Conservation (phyloP, 352 stramenopile species). For the Aphanomyces astaci region DNA sequence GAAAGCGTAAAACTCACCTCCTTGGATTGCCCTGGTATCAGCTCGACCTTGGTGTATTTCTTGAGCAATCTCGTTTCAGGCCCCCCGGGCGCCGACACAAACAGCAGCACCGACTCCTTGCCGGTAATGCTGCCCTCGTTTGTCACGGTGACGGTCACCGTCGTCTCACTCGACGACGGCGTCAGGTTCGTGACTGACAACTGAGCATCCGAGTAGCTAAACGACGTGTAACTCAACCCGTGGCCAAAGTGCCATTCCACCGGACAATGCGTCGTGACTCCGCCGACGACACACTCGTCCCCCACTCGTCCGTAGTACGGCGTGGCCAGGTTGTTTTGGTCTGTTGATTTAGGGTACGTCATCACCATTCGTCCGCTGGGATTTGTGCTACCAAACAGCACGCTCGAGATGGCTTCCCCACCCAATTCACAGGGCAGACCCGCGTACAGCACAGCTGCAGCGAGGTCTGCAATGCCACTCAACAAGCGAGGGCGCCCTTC, state of each 20-base stretch:
- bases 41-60: conserved; percentile 63
- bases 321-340: neutral
- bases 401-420: conserved; percentile 54
- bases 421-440: conserved; percentile 70
- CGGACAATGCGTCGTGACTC: conserved; percentile 10
- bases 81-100: conserved; percentile 60
- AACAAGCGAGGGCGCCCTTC: conserved; percentile 57
- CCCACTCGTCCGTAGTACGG: neutral
- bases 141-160: conserved; percentile 22
- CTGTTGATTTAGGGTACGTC: conserved; percentile 46
- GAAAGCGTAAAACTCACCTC: conserved; percentile 33
- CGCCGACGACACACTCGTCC: neutral
- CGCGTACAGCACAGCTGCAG: conserved; percentile 52
- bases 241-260: conserved; percentile 59
- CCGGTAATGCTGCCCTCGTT: conserved; percentile 51
- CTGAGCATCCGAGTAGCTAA: conserved; percentile 40
- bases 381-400: conserved; percentile 62
- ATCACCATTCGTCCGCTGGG: conserved; percentile 71
- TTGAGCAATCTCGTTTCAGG: conserved; percentile 72
- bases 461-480: conserved; percentile 32
- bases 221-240: conserved; percentile 56
- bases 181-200: neutral
- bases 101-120: conserved; percentile 69
- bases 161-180: neutral
- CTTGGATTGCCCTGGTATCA: conserved; percentile 38